Percentiles rank a stretch among this genome's conserved stretches.
Conservation (phyloP, 2,329 filamentous ascomycete genomes). For the Hymenoscyphus fructigenus region DNA sequence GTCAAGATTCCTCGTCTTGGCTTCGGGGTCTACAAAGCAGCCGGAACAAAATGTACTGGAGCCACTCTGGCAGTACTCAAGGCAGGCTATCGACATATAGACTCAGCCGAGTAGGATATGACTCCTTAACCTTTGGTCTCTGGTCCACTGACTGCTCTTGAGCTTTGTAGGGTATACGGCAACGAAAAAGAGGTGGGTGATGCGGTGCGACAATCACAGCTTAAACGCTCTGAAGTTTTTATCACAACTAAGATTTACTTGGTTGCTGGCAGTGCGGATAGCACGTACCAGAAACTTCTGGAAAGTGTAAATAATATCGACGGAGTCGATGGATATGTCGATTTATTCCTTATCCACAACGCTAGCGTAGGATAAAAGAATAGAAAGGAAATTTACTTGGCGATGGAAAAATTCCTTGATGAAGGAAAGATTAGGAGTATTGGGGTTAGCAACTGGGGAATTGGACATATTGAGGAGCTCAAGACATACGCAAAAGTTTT, state of each 20-base stretch:
- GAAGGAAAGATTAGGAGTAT: constrained; percentile 64
- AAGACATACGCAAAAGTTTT: constrained; percentile 62
- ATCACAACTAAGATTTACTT: constrained; percentile 69
- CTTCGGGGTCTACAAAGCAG: no score
- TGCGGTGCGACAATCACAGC: constrained; percentile 55
- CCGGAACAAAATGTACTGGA: no score
- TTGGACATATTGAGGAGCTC: constrained; percentile 67
- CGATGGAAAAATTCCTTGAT: constrained; percentile 59
- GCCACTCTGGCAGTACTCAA: no score
- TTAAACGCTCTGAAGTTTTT: constrained; percentile 61
- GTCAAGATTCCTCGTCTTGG: no score
- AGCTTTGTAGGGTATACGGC: constrained; percentile 56
- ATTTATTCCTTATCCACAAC: constrained; percentile 63
- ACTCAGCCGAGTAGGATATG: no score
- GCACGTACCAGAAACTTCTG: constrained; percentile 49
- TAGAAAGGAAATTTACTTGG: constrained; percentile 63
- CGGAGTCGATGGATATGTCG: constrained; percentile 19
- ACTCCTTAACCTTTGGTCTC: no score
- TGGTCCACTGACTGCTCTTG: no score
- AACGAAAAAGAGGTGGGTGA: constrained; percentile 68
- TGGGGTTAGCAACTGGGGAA: constrained; percentile 71
- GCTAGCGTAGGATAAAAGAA: constrained; percentile 54
- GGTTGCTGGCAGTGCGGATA: constrained; percentile 52
- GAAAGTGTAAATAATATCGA: constrained; percentile 19
- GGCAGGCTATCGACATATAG: no score